Percentiles rank a stretch among this genome's conserved stretches.
These are phyloP conservation scores for Cymbopogon citratus DNA, from an alignment of 176 grass and related monocot species.

Conservation along the genomic window DNA sequence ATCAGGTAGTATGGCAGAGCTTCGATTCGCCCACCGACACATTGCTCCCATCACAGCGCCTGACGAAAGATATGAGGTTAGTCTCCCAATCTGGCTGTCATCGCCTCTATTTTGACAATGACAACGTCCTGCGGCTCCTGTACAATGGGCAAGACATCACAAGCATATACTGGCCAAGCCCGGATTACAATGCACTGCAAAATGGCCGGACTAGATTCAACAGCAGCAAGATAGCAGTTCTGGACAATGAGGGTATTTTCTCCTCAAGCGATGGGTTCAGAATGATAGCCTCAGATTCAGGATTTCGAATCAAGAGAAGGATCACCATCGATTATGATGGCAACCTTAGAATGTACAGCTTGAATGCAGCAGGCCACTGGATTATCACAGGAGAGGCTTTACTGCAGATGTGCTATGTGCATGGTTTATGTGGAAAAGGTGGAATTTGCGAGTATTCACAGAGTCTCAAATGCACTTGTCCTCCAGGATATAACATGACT, in stretches of 20 bases:
- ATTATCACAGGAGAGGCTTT: constrained; percentile 36
- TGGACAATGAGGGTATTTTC: constrained; percentile 41
- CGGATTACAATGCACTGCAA: constrained; percentile 27
- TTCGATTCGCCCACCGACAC: constrained; percentile 47
- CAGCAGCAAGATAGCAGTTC: constrained; percentile 47
- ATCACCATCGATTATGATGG: constrained; percentile 63
- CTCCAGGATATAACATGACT: constrained; percentile 58
- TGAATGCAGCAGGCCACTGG: constrained; percentile 58
- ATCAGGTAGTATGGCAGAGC: constrained; percentile 46
- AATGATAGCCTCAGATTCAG: constrained; percentile 41
- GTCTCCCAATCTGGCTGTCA: constrained; percentile 25
- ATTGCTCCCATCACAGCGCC: constrained; percentile 41
- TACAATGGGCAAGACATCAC: constrained; percentile 49
- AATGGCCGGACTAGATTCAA: constrained; percentile 55
- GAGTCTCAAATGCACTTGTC: constrained; percentile 45
- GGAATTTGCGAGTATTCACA: constrained; percentile 53
- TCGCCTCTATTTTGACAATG: constrained; percentile 59
- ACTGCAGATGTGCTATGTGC: constrained; percentile 45
- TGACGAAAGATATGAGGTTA: constrained; percentile 32
- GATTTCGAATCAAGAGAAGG: constrained; percentile 41
- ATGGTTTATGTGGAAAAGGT: constrained; percentile 68
- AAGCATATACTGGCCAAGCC: constrained; percentile 69
- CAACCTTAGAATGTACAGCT: constrained; percentile 77
- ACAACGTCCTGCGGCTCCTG: constrained; percentile 58
- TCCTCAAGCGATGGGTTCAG: constrained; percentile 49